Conservation (phyloP, 805 yeast species). For the Starmerella potacharoeniae region DNA sequence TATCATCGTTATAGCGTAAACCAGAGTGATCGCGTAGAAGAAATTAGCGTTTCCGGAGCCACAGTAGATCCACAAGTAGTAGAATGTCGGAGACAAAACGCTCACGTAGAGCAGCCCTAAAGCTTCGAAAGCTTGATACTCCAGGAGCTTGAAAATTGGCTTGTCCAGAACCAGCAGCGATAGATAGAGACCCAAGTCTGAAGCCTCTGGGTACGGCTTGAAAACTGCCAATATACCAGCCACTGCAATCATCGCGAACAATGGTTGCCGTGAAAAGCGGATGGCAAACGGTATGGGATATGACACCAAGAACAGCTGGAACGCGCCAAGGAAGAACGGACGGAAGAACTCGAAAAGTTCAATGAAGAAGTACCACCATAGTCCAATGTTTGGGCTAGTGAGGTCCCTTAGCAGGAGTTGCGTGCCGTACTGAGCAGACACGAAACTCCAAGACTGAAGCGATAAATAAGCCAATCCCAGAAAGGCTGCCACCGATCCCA, state of each 20-base stretch:
- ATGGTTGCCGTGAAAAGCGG: slow-evolving; percentile 48
- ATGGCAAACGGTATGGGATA: slow-evolving; percentile 66
- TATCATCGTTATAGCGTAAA: slow-evolving; percentile 60
- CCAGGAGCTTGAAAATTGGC: slow-evolving; percentile 33
- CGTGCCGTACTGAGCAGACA: slow-evolving; percentile 45
- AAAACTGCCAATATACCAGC: slow-evolving; percentile 51
- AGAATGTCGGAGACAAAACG: slow-evolving; percentile 74
- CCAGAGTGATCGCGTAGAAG: slow-evolving; percentile 85
- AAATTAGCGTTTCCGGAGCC: slow-evolving; percentile 95
- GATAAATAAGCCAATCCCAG: slow-evolving; percentile 23
- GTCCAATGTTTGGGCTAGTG: slow-evolving; percentile 71
- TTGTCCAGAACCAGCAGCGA: slow-evolving; percentile 40
- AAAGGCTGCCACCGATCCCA: slow-evolving; percentile 15
- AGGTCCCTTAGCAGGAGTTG: slow-evolving; percentile 51
- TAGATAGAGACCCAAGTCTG: slow-evolving; percentile 55
- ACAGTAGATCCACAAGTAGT: slow-evolving; percentile 84
- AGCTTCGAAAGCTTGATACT: slow-evolving; percentile 39
- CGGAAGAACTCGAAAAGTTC: slow-evolving; percentile 88
- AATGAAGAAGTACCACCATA: slow-evolving; percentile 98
- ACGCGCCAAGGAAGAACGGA: slow-evolving; percentile 70
- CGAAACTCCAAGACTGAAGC: slow-evolving; percentile 31
- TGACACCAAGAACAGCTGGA: slow-evolving; percentile 59
- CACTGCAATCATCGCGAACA: slow-evolving; percentile 42
- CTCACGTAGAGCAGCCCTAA: slow-evolving; percentile 43
- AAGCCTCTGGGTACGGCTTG: slow-evolving; percentile 75